Base-by-base conservation (phyloP, 352 stramenopile species). In the Globisporangium orthogonon region DNA sequence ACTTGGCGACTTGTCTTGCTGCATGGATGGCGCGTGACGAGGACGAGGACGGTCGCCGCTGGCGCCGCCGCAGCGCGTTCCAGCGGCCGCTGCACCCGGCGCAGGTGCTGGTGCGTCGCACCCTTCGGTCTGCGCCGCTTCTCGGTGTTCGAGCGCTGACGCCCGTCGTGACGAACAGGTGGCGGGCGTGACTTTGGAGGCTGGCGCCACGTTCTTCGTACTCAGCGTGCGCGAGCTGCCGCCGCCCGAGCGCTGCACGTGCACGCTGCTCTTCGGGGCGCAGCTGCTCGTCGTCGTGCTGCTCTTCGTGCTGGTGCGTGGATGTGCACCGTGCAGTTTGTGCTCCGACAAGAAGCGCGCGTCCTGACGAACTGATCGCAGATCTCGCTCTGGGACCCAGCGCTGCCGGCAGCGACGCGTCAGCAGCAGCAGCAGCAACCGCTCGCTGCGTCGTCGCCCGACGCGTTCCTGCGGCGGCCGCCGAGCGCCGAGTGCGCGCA, bases 341-440 rank as follows among this genome's bases (percentile, higher is more conserved):
- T 65, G 40, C 56, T 63, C 13, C 63, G 2, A 18, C 10, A 13
- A 30, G 2, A 3, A 17, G 50, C 33, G n/a, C 1, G 9, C 9
- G 1, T 63, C 9, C 13, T 50, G 10, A 23, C 15, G 3, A 47
- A 3, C 52, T 0, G 17, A 3, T 37, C 44, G 54, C 29, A 88
- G 78, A 88, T 88, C 43, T 83, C 76, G 23, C 52, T 76, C 6
- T 62, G 78, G 29, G 70, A 86, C 45, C 72, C 78, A 4, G 70
- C 66, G 10, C 66, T 78, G 31, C 64, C 62, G 4, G 67, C 66
- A 0, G 66, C 75, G 41, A 49, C 33, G 11, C 50, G 30, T 15
- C 23, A 31, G 18, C 56, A 50, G 45, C 30, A 60, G 53, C 49
- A 23, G 11, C 51, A 52, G 4, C 48, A 50, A n/a, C n/a, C 48